These are phyloP conservation scores for Aspergillus felis DNA, from an alignment of 2,329 filamentous ascomycete species.

Conservation along the genomic window DNA sequence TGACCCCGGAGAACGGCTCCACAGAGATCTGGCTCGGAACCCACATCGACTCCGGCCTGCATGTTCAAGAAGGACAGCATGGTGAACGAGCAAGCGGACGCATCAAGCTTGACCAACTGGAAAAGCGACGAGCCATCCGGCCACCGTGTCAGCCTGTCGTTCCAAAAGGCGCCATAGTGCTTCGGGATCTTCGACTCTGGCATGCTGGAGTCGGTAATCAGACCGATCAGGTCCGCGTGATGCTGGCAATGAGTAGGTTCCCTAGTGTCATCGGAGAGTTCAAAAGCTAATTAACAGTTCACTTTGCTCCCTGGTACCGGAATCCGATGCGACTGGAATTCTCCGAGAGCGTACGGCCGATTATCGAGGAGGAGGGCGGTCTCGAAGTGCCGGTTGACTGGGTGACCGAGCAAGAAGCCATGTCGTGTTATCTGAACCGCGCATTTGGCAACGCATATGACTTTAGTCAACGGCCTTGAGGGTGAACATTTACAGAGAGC, in stretches of 20 bases:
- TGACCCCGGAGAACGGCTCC: slow-evolving; percentile 51
- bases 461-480: slow-evolving; percentile 47
- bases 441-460: slow-evolving; percentile 61
- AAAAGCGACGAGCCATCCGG: slow-evolving; percentile 32
- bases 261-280: not conserved
- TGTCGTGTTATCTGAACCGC: slow-evolving; percentile 50
- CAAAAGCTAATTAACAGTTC: slow-evolving; percentile 9
- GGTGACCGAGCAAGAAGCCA: slow-evolving; percentile 37
- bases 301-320: not conserved
- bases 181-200: slow-evolving; percentile 61
- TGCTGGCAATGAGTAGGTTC: slow-evolving; percentile 51
- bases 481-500: not conserved
- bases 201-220: slow-evolving; percentile 61
- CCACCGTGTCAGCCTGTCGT: slow-evolving; percentile 51
- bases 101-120: slow-evolving; percentile 39
- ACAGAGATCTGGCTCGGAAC: slow-evolving; percentile 61
- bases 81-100: slow-evolving; percentile 52
- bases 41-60: slow-evolving; percentile 35
- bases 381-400: slow-evolving; percentile 53
- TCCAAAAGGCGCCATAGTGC: slow-evolving; percentile 53
- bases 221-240: slow-evolving; percentile 43
- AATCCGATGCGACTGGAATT: slow-evolving; percentile 42
- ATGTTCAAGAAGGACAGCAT: slow-evolving; percentile 48
- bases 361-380: slow-evolving; percentile 41
- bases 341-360: slow-evolving; percentile 46